These are phyloP conservation scores for Lupinus albus DNA, from an alignment of 306 rosid genomes.

Conservation along the genomic window DNA sequence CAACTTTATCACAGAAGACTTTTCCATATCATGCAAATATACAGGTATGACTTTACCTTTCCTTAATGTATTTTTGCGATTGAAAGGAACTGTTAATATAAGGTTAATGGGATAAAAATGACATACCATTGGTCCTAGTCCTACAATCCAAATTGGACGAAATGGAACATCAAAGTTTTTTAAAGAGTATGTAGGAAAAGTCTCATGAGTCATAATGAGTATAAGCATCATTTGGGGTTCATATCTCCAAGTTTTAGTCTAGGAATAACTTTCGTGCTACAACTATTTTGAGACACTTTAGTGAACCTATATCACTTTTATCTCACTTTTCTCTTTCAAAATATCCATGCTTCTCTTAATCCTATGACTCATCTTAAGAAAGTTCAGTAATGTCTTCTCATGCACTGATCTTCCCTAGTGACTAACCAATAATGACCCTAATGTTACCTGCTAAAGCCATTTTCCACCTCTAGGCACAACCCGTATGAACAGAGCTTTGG, in stretches of 20 bases:
- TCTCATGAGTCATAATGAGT: not conserved
- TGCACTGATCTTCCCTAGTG: constrained; percentile 8
- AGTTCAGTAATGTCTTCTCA: not conserved
- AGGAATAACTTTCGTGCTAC: not conserved
- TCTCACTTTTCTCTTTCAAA: constrained; percentile 11
- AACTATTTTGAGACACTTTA: constrained; percentile 15
- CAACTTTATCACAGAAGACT: constrained; percentile 70
- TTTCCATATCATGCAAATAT: constrained; percentile 71
- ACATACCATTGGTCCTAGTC: not conserved
- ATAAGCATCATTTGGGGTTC: constrained; percentile 12
- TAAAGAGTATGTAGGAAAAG: constrained; percentile 20
- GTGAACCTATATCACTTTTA: not conserved
- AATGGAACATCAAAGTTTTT: not conserved
- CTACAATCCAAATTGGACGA: constrained; percentile 21
- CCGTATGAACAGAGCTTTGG: constrained; percentile 1
- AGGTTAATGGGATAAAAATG: constrained; percentile 11
- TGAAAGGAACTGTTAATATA: not conserved
- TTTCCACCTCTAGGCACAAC: constrained; percentile 12
- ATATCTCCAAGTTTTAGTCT: not conserved
- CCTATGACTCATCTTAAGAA: constrained; percentile 16
- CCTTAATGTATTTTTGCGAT: not conserved
- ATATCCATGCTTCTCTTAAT: not conserved
- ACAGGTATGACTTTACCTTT: constrained; percentile 52
- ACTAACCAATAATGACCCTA: constrained; percentile 2
- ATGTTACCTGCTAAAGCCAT: constrained; percentile 11